Evolutionary conservation across 805 yeast species (phyloP).

Genomic region (Metschnikowia gelsemii): DNA sequence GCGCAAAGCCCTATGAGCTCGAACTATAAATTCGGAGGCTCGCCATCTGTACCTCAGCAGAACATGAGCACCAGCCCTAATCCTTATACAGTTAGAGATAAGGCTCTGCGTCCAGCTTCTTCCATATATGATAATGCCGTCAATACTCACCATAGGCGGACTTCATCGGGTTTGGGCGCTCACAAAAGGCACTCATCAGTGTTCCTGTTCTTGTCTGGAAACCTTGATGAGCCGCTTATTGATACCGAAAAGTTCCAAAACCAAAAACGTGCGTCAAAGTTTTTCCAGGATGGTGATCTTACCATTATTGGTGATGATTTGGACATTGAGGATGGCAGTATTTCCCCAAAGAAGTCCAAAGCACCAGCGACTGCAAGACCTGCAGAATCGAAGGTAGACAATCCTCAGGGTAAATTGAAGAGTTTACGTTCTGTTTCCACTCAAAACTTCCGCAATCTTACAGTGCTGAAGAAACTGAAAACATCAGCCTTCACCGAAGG

Average conservation of each 20-base stretch:
- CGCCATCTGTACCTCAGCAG: conserved; percentile 10
- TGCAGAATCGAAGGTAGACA: conserved; percentile 6
- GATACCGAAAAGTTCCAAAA: conserved; percentile 13
- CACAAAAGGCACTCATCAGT: conserved; percentile 65
- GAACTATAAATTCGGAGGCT: conserved; percentile 35
- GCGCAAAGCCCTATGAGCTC: conserved; percentile 30
- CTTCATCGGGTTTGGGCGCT: conserved; percentile 29
- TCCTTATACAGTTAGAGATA: conserved; percentile 26
- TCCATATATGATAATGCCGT: conserved; percentile 50
- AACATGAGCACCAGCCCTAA: conserved; percentile 8
- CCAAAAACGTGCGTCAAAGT: conserved; percentile 14
- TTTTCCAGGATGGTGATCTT: conserved; percentile 13
- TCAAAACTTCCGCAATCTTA: conserved; percentile 46
- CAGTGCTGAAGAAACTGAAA: conserved; percentile 53
- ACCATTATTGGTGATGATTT: conserved; percentile 20
- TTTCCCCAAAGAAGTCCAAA: conserved; percentile 36
- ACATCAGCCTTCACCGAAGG: conserved; percentile 90
- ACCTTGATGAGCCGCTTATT: conserved; percentile 23
- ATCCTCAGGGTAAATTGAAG: conserved; percentile 39
- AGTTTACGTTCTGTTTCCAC: conserved; percentile 54
- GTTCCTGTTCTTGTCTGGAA: conserved; percentile 48
- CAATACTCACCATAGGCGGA: conserved; percentile 28
- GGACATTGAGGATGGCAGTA: conserved; percentile 33
- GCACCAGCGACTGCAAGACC: conserved; percentile 35
- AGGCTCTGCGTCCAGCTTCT: conserved; percentile 45